Evolutionary conservation across 2,329 filamentous ascomycete genomes (phyloP), one percentile per base, ranked within the genome.

Genomic region (Hirsutella minnesotensis): DNA sequence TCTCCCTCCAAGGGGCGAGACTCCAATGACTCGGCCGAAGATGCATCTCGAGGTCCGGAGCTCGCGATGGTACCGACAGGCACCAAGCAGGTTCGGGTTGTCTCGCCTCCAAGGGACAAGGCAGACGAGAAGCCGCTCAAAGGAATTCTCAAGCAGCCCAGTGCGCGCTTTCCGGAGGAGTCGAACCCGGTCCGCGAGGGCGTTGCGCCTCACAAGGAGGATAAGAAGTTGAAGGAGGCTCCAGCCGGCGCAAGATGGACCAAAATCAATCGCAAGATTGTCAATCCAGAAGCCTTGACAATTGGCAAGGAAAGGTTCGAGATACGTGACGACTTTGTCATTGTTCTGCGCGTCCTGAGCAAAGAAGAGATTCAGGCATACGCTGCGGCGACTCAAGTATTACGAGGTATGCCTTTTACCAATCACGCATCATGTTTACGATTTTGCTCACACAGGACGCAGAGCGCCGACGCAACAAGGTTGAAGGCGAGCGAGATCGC

Each of bases 141-240:
- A 61, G 82, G 88, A 15, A 96, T 96, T 44, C 70, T 96, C 36
- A 92, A 94, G 61, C 75, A 77, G 43, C 89, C 90, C 1, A 87
- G 79, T 15, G 72, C 74, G 21, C 83, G 83, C 54, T 96, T 95
- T 54, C 90, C 90, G 0, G 89, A 95, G 56, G 83, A 95, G 47
- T 77, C 79, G 1, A 82, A 88, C 50, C 83, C 86, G 0, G 73
- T 94, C 30, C 77, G 89, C 18, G 90, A 95, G 60, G 90, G 89
- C 15, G 90, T 95, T 7, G 88, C 89, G 2, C 89, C 89, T n/a
- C 77, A 94, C 56, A 95, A 94, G 64, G 87, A 94, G 57, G 81
- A 86, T 39, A 80, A 83, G 60, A 80, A 79, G 57, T 44, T 70
- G 38, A 78, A 75, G 54, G 82, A 86, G 33, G 85, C 87, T 27